Evolutionary conservation across 2,329 filamentous ascomycete species (phyloP).

Genomic region (Zasmidium angulare): DNA sequence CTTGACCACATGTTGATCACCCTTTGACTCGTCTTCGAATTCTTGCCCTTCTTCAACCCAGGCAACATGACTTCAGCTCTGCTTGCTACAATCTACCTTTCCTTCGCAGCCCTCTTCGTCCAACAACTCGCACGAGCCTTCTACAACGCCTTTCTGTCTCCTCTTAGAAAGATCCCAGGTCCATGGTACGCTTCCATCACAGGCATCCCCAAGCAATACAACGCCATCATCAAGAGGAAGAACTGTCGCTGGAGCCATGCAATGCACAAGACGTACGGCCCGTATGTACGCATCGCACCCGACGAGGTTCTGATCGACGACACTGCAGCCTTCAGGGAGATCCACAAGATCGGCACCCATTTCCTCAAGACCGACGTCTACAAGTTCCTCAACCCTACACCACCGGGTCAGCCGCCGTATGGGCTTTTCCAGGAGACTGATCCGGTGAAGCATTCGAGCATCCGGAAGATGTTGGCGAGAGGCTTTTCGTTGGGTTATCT

Average conservation of each 20-base stretch:
- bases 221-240: not conserved
- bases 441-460: conserved; percentile 33
- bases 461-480: conserved; percentile 36
- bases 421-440: conserved; percentile 38
- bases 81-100: not conserved
- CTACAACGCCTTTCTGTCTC: conserved; percentile 12
- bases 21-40: too few species aligned
- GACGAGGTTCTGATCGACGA: conserved; percentile 29
- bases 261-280: conserved; percentile 35
- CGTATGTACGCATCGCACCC: conserved; percentile 29
- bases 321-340: conserved; percentile 25
- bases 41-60: not conserved
- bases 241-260: conserved; percentile 39
- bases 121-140: not conserved
- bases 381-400: conserved; percentile 20
- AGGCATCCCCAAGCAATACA: conserved; percentile 3
- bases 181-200: conserved; percentile 16
- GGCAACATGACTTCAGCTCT: not conserved
- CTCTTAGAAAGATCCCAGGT: conserved; percentile 12
- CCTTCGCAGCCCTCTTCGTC: not conserved
- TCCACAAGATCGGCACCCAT: conserved; percentile 25
- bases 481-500: conserved; percentile 36
- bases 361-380: conserved; percentile 31
- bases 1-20: too few species aligned
- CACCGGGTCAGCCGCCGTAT: conserved; percentile 6